These are phyloP conservation scores for Chaetomidium leptoderma DNA, from an alignment of 495 filamentous ascomycete species.

Conservation along the genomic window DNA sequence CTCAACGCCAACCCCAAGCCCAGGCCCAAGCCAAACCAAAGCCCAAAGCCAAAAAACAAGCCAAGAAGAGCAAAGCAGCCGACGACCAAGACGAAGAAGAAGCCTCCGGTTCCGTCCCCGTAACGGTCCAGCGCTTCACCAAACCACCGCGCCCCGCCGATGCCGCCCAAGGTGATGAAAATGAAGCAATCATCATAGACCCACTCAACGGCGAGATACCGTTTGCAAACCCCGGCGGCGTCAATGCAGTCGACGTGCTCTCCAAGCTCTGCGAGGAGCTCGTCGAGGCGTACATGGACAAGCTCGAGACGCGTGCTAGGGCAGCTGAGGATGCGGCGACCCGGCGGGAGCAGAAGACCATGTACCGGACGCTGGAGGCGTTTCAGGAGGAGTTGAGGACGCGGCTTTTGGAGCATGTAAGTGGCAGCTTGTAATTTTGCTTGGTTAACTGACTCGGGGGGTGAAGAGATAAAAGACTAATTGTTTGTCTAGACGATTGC, in stretches of 20 bases:
- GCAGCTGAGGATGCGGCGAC: slow-evolving; percentile 38
- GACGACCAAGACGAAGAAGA: slow-evolving; percentile 25
- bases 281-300: slow-evolving; percentile 49
- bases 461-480: not conserved
- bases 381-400: slow-evolving; percentile 63
- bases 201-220: slow-evolving; percentile 45
- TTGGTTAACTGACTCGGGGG: not conserved
- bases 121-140: slow-evolving; percentile 47
- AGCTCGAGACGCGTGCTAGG: slow-evolving; percentile 36
- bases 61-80: slow-evolving; percentile 11
- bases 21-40: slow-evolving; percentile 25
- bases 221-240: slow-evolving; percentile 55
- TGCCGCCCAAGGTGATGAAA: slow-evolving; percentile 32
- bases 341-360: slow-evolving; percentile 55
- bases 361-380: slow-evolving; percentile 60
- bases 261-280: slow-evolving; percentile 67
- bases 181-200: slow-evolving; percentile 41
- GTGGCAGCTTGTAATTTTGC: slow-evolving; percentile 9
- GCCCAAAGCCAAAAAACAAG: slow-evolving; percentile 17
- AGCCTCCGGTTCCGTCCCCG: slow-evolving; percentile 31
- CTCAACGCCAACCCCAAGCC: not conserved
- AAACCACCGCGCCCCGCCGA: slow-evolving; percentile 23
- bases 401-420: slow-evolving; percentile 56
- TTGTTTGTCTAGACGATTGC: slow-evolving; percentile 45
- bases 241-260: slow-evolving; percentile 66